A percentile compares a stretch with the other conserved stretches of the same genome.
phyloP scores from a whole-genome alignment of 805 yeast species.

The Sporopachydermia quercuum region DNA sequence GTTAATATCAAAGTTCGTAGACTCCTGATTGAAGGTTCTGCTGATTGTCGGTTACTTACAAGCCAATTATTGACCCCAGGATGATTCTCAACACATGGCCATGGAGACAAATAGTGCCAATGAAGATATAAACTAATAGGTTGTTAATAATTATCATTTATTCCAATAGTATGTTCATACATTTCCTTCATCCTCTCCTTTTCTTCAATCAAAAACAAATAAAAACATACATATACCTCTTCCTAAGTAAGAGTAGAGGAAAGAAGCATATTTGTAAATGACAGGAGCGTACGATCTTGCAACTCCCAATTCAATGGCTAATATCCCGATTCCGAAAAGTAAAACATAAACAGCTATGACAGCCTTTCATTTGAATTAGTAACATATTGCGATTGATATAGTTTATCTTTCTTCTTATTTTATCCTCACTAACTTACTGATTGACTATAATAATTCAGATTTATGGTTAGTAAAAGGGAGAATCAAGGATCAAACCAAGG shows the following conservation, averaged over 20 bases:
- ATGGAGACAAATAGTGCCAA: not conserved
- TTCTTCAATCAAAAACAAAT: too few species aligned
- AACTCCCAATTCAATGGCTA: conserved; percentile 19
- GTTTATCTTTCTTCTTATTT: not conserved
- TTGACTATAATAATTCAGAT: too few species aligned
- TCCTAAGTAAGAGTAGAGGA: conserved; percentile 48
- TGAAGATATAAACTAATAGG: not conserved
- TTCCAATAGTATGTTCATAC: too few species aligned
- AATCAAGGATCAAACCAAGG: too few species aligned
- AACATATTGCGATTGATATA: too few species aligned
- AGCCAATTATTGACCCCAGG: not conserved
- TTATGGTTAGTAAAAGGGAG: too few species aligned
- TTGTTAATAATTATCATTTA: too few species aligned
- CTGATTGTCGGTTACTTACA: not conserved
- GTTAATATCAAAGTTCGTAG: not conserved
- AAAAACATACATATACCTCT: conserved; percentile 26
- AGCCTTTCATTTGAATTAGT: not conserved
- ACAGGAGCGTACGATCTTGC: conserved; percentile 32
- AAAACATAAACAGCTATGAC: not conserved
- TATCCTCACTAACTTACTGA: not conserved
- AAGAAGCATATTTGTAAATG: conserved; percentile 51
- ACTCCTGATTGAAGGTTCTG: not conserved
- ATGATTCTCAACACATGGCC: conserved; percentile 1
- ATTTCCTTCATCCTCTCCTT: too few species aligned
- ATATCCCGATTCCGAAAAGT: not conserved